Evolutionary conservation across 2,329 filamentous ascomycete genomes (phyloP).

Genomic region (Hawksworthiomyces lignivorus): DNA sequence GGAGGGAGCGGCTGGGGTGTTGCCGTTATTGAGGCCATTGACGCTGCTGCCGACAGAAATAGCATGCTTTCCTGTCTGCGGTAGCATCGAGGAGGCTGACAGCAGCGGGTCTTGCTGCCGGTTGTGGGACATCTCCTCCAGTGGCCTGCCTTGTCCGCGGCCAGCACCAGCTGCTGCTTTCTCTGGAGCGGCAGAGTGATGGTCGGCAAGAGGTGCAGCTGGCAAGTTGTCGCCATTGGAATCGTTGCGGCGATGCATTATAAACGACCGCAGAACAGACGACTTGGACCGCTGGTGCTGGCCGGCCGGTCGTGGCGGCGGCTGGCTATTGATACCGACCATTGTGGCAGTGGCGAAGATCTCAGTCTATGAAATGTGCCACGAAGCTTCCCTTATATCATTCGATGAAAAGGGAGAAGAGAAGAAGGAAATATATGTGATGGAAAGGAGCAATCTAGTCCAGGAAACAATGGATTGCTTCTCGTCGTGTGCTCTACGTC

Average conservation of each 20-base stretch:
- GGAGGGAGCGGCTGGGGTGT: constrained; percentile 7
- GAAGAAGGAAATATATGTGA: neutral
- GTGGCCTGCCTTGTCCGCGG: constrained; percentile 11
- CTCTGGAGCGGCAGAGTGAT: neutral
- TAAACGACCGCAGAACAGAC: constrained; percentile 41
- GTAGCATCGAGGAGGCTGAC: neutral
- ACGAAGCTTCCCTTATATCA: too few species aligned
- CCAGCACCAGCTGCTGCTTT: too few species aligned
- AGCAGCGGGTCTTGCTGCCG: constrained; percentile 32
- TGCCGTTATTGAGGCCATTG: neutral
- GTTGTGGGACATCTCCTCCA: constrained; percentile 52
- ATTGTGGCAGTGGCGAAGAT: constrained; percentile 11
- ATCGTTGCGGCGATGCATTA: constrained; percentile 40
- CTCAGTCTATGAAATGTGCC: too few species aligned
- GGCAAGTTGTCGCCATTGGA: constrained; percentile 32
- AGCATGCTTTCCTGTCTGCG: neutral
- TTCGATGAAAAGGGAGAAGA: neutral
- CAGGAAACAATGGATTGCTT: too few species aligned
- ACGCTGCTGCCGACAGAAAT: neutral
- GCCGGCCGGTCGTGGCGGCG: neutral
- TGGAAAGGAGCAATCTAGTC: too few species aligned
- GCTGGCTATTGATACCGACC: constrained; percentile 7
- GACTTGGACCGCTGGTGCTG: constrained; percentile 38
- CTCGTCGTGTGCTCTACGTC: too few species aligned
- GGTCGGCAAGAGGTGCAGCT: constrained; percentile 15